phyloP scores from a whole-genome alignment of 2,329 filamentous ascomycete genomes.

The Monosporascus sp. region DNA sequence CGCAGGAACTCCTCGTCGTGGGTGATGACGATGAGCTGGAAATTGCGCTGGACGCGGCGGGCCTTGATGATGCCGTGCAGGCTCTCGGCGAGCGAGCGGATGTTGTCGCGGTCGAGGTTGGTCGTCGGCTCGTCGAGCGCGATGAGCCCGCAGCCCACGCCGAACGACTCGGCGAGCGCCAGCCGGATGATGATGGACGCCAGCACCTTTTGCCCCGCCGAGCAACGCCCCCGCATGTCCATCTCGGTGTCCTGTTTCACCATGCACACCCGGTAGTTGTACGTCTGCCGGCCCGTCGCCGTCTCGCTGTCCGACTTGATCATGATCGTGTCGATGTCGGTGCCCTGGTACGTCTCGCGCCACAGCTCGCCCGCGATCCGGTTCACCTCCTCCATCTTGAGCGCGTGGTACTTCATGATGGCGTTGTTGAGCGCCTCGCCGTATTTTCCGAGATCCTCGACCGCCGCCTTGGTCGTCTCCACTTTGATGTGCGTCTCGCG shows the following conservation, averaged over 20 bases:
- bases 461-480: conserved; percentile 85
- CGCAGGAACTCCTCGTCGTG: conserved; percentile 95
- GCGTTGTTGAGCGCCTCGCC: conserved; percentile 83
- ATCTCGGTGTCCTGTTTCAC: conserved; percentile 95
- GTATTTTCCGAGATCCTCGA: conserved; percentile 84
- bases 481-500: conserved; percentile 86
- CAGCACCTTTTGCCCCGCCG: conserved; percentile 91
- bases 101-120: conserved; percentile 93
- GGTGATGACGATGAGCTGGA: conserved; percentile 97
- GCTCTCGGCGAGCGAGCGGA: conserved; percentile 77
- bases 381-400: conserved; percentile 99
- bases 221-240: conserved; percentile 98
- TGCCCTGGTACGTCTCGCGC: conserved; percentile 94
- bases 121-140: conserved; percentile 97
- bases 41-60: conserved; percentile 82
- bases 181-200: conserved; percentile 97
- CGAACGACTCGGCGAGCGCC: conserved; percentile 93
- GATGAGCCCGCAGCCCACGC: conserved; percentile 91
- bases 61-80: conserved; percentile 82
- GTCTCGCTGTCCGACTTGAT: conserved; percentile 89
- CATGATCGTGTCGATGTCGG: conserved; percentile 92
- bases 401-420: conserved; percentile 91
- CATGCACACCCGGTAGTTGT: conserved; percentile 98
- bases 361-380: conserved; percentile 92
- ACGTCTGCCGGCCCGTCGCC: conserved; percentile 66